Evolutionary conservation across 23 red algal genomes (phyloP), one percentile per base, ranked within the genome.

Genomic region (Chondrus crispus): DNA sequence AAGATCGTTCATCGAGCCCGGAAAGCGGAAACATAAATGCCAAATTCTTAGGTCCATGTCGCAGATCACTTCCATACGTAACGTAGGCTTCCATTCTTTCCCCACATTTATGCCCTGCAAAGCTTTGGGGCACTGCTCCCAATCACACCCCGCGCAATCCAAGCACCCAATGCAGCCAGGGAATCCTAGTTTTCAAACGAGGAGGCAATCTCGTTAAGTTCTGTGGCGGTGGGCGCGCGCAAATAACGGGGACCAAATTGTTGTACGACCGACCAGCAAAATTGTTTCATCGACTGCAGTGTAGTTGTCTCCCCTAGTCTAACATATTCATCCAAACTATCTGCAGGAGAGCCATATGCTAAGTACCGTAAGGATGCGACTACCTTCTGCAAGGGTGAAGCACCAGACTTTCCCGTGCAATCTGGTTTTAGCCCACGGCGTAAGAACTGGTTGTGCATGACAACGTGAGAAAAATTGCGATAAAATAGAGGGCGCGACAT

Each of bases 21-120:
- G 89, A 10, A 4, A 64, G 35, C 80, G 78, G 48, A 72, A 93
- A 16, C 18, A 24, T 19, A 93, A 38, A 45, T 93, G 89, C 71
- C 71, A 77, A 35, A 76, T 40, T 38, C 71, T 40, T 38, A 76
- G 39, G 7, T 76, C 71, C 39, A 76, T 40, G 71, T 43, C 37
- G 39, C 81, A 64, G 39, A 85, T 85, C 12, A 37, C 81, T 62
- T 85, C 52, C 81, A 62, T 85, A 32, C 48, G 51, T 3, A 85
- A 12, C 35, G 49, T 68, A 46, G 60, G 81, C 4, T 13, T 19
- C 40, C 81, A 3, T 28, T 85, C 48, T n/a, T 85, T 63, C 30
- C 81, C 51, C 6, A 35, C 66, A n/a, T 64, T 85, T 22, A 85
- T 62, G 48, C 81, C 81, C 54, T 85, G 48, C 18, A 85, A 55